Conservation (phyloP, 345 rosid genomes). For the Citrus sinensis region DVS_A1.0 CM039161.1:3929001-3929500, state of each 20-base stretch:
- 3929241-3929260: not conserved
- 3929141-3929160: not conserved
- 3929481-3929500: not conserved
- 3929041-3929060: not conserved
- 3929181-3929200: not conserved
- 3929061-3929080: not conserved
- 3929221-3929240: not conserved
- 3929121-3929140: too few relatives aligned
- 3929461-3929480: not conserved
- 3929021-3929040: too few relatives aligned
- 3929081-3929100: not conserved
- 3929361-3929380: not conserved
- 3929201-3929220: too few relatives aligned
- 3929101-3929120: not conserved
- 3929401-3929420: constrained; percentile 5
- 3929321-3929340: too few relatives aligned
- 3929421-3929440: not conserved
- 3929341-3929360: not conserved
- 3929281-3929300: not conserved
- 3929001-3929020: too few relatives aligned
- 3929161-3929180: too few relatives aligned
- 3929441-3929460: not conserved
- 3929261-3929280: too few relatives aligned
- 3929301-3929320: not conserved
- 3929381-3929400: not conserved